phyloP scores from a whole-genome alignment of 164 flowering plant genomes.

The Liquidambar formosana region DNA sequence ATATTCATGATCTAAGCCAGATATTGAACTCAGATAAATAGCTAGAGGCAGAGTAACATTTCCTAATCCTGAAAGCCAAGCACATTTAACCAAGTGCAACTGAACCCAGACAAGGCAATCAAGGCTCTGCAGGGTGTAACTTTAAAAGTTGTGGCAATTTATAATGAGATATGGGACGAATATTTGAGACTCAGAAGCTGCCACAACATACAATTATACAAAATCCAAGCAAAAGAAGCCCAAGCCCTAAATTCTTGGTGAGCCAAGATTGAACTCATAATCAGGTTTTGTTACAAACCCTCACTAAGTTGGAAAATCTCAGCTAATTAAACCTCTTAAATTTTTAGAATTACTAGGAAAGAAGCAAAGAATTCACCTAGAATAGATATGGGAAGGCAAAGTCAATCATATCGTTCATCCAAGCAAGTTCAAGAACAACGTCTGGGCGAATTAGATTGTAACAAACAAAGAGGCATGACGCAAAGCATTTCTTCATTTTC shows the following conservation, averaged over 20 bases:
- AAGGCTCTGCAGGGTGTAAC: too few relatives aligned
- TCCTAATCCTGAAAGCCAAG: too few relatives aligned
- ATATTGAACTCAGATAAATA: too few relatives aligned
- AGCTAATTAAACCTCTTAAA: too few relatives aligned
- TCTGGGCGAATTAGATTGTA: slow-evolving; percentile 91
- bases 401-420: slow-evolving; percentile 96
- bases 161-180: too few relatives aligned
- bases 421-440: slow-evolving; percentile 94
- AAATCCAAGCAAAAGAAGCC: not conserved
- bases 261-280: not conserved
- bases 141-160: too few relatives aligned
- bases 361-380: slow-evolving; percentile 53
- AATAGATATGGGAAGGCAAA: slow-evolving; percentile 94
- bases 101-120: too few relatives aligned
- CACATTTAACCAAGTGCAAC: too few relatives aligned
- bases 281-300: not conserved
- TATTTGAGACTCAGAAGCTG: too few relatives aligned
- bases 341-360: not conserved
- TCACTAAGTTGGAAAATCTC: not conserved
- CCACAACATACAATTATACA: not conserved
- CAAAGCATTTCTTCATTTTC: slow-evolving; percentile 99
- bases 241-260: not conserved
- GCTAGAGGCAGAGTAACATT: too few relatives aligned
- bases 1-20: too few relatives aligned
- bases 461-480: slow-evolving; percentile 92